A percentile compares a stretch with the other conserved stretches of the same genome.
Evolutionary conservation across 1,284 basidiomycete genomes (phyloP).

Genomic region (Moesziomyces parantarcticus): DNA sequence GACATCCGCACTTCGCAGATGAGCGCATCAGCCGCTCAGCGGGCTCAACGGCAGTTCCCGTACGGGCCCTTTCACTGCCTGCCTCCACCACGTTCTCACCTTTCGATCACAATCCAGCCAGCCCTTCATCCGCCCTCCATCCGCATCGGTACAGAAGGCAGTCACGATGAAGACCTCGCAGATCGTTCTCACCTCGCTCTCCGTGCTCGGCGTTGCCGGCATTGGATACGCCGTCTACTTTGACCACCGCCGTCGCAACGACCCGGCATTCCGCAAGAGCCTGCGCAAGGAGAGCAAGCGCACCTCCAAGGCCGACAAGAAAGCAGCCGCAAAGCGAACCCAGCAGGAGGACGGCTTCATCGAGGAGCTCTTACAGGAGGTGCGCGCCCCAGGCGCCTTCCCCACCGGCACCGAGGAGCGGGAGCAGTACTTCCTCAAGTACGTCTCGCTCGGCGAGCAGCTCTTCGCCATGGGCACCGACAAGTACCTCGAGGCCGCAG

Average conservation of each 20-base stretch:
- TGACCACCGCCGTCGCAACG: constrained; percentile 91
- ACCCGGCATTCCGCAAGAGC: constrained; percentile 85
- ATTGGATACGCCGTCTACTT: constrained; percentile 75
- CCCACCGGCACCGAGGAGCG: constrained; percentile 77
- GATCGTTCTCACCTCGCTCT: constrained; percentile 47
- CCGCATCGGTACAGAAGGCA: neutral
- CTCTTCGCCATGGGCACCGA: constrained; percentile 78
- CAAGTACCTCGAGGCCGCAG: constrained; percentile 74
- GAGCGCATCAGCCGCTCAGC: constrained; percentile 20
- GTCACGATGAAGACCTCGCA: constrained; percentile 52
- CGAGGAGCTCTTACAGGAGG: constrained; percentile 50
- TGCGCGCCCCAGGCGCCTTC: constrained; percentile 52
- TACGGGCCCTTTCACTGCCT: neutral
- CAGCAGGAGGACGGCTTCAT: constrained; percentile 54
- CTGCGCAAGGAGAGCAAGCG: constrained; percentile 78
- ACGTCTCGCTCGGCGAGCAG: constrained; percentile 87
- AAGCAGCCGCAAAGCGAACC: constrained; percentile 67
- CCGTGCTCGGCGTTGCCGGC: constrained; percentile 53
- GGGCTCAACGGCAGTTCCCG: neutral
- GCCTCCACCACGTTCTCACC: neutral
- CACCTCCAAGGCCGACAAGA: constrained; percentile 74
- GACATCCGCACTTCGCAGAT: neutral
- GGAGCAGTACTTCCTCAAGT: constrained; percentile 80
- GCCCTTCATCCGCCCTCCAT: neutral
- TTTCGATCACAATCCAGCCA: neutral